Base-by-base conservation (phyloP, 208 protist species). In the Crithidia mellificae region DNA sequence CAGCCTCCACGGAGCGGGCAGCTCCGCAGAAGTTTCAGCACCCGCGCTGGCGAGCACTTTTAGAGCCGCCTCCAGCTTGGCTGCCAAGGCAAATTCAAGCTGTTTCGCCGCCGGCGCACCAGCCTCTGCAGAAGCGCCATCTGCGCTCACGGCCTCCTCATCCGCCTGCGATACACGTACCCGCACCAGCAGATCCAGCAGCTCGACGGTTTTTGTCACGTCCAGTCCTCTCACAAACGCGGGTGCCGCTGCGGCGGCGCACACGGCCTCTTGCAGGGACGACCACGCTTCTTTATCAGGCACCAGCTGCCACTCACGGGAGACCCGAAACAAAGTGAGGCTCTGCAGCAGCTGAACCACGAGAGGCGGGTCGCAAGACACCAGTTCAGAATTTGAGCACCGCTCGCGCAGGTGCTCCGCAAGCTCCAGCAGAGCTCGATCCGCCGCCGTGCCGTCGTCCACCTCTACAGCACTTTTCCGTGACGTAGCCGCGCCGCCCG, bases 311-410 rank as follows among this genome's bases (percentile, higher is more conserved):
- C 57, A 63, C 29, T 39, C 38, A 39, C 43, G 41, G 22, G 57
- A 63, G 2, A 44, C 0, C 36, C 25, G 46, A 22, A 75, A 68
- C 0, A 32, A 4, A 22, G 50, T 20, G 36, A 73, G 34, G 6
- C 41, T 41, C 4, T 53, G 54, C 41, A 78, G 46, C 14, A 72
- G 53, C 41, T 65, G 41, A 27, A 20, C 59, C 19, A 44, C n/a
- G 30, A 29, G 38, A 11, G 22, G 22, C 54, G 20, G 65, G 65
- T 39, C 22, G 39, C 24, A 47, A 0, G 68, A 27, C 1, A 49
- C n/a, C 3, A 68, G 24, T 25, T 74, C 68, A 12, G 32, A 19
- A 0, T 34, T 44, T 2, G 41, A 46, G 47, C 63, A 75, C 2
- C 29, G 39, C 25, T 68, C 70, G 2, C 70, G 54, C 32, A 75